Percentiles rank a stretch among this genome's conserved stretches.
Conservation (phyloP, 768 basidiomycete species). For the Mycena belliarum region DNA sequence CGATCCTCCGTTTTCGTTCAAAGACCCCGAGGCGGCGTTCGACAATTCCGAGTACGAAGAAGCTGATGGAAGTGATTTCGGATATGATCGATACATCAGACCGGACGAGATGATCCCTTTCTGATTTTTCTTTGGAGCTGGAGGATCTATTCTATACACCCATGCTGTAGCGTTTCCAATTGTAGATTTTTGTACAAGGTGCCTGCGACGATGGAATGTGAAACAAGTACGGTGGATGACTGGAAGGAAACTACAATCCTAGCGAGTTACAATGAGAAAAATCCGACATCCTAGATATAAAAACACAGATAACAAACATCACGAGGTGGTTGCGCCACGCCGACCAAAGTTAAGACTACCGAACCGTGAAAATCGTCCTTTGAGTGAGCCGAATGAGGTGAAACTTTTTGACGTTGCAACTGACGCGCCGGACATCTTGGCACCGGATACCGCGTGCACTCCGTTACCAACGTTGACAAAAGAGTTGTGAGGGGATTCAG, state of each 20-base stretch:
- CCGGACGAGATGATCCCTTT: slow-evolving; percentile 15
- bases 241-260: slow-evolving; percentile 12
- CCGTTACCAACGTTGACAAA: slow-evolving; percentile 71
- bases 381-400: slow-evolving; percentile 61
- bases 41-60: slow-evolving; percentile 15
- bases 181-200: slow-evolving; percentile 6
- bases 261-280: slow-evolving; percentile 8
- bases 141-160: background rate
- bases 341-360: slow-evolving; percentile 74
- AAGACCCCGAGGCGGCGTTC: slow-evolving; percentile 12
- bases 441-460: slow-evolving; percentile 37
- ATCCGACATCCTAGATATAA: slow-evolving; percentile 18
- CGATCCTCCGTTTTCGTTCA: slow-evolving; percentile 10
- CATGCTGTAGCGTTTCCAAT: slow-evolving; percentile 10
- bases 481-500: slow-evolving; percentile 72
- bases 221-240: slow-evolving; percentile 2
- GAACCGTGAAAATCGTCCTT: slow-evolving; percentile 74
- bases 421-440: slow-evolving; percentile 56
- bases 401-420: slow-evolving; percentile 62
- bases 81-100: slow-evolving; percentile 5
- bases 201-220: slow-evolving; percentile 4
- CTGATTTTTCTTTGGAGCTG: background rate
- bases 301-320: slow-evolving; percentile 18
- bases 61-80: background rate
- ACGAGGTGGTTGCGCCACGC: slow-evolving; percentile 33